Conservation (phyloP, 345 rosid genomes). For the Lepidium aucheri region DNA sequence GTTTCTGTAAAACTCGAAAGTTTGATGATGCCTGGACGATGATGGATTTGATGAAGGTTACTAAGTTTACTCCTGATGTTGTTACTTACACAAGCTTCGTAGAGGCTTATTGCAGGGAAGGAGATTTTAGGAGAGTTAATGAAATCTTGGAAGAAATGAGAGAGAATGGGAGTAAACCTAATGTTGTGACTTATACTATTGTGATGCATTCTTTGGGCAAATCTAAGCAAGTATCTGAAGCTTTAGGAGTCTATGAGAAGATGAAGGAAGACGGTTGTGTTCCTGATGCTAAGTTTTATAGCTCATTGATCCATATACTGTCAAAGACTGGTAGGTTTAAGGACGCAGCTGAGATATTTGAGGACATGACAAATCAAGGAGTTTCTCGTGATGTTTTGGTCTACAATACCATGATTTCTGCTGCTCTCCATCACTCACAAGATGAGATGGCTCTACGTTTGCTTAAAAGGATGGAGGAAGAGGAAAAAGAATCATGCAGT, state of each 20-base stretch:
- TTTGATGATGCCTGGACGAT: constrained; percentile 46
- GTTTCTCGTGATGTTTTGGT: constrained; percentile 41
- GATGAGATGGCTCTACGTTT: constrained; percentile 58
- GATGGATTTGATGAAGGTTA: constrained; percentile 53
- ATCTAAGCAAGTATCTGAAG: constrained; percentile 53
- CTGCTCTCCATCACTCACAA: constrained; percentile 42
- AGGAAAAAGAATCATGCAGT: constrained; percentile 41
- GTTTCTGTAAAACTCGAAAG: constrained; percentile 65
- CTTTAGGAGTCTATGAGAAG: constrained; percentile 56
- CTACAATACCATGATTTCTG: constrained; percentile 53
- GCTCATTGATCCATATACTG: constrained; percentile 54
- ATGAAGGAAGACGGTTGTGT: constrained; percentile 62
- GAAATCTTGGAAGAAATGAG: constrained; percentile 58
- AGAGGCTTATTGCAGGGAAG: constrained; percentile 52
- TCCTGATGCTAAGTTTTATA: constrained; percentile 58
- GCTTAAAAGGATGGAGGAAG: constrained; percentile 55
- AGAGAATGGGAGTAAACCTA: constrained; percentile 53
- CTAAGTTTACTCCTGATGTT: constrained; percentile 44
- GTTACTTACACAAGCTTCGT: constrained; percentile 65
- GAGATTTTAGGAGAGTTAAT: constrained; percentile 61
- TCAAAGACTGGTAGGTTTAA: constrained; percentile 60
- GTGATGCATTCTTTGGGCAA: constrained; percentile 70
- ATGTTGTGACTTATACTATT: constrained; percentile 51
- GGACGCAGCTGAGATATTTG: constrained; percentile 59
- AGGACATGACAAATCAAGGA: constrained; percentile 70